Percentiles rank a stretch among this genome's conserved stretches.
These are phyloP conservation scores for Linnemannia exigua DNA, from an alignment of 192 early-diverging fungal species.

Conservation along the genomic window DNA sequence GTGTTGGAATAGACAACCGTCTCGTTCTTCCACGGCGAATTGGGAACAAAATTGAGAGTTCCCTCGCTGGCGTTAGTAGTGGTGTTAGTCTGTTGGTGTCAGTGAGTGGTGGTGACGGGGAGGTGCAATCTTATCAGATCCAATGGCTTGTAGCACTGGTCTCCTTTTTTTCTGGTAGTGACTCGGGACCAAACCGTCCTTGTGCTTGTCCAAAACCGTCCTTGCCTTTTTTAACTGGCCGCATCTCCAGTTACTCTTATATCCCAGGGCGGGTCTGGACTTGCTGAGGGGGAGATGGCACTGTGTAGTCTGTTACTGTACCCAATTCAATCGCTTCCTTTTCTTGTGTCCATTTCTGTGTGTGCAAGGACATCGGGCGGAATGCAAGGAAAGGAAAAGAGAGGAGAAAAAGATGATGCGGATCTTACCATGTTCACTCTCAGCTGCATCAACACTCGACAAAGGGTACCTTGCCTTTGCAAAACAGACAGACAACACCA, in stretches of 20 bases:
- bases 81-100: neutral
- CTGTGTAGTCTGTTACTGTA: neutral
- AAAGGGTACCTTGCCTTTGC: neutral
- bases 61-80: neutral
- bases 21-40: neutral
- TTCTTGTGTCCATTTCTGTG: neutral
- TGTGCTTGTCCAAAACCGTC: neutral
- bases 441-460: neutral
- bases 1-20: neutral
- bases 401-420: neutral
- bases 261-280: neutral
- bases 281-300: neutral
- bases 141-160: neutral
- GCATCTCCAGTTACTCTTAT: neutral
- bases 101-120: neutral
- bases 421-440: neutral
- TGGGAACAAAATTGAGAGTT: neutral
- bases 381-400: neutral
- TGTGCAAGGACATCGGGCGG: neutral
- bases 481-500: neutral
- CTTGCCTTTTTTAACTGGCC: conserved; percentile 2
- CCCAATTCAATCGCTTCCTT: neutral
- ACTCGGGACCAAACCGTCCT: conserved; percentile 17
- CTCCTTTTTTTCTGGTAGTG: conserved; percentile 18
- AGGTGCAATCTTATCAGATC: conserved; percentile 42